These are phyloP conservation scores for Cryptococcus sp. DNA, from an alignment of 1,284 basidiomycete species.

Conservation along the genomic window DNA sequence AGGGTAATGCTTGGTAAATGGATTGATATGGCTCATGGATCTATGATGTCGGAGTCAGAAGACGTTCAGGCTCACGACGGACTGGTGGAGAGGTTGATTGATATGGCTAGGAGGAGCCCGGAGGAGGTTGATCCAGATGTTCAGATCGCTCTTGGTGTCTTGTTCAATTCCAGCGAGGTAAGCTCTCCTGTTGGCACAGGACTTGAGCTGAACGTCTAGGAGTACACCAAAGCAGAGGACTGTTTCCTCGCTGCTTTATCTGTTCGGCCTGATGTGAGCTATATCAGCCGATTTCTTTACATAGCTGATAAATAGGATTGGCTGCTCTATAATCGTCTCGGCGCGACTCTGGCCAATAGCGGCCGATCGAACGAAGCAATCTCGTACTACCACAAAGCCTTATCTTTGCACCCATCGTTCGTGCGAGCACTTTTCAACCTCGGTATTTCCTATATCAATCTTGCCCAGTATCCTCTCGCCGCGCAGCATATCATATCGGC, in stretches of 20 bases:
- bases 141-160: conserved; percentile 88
- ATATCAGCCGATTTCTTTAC: background rate
- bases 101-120: conserved; percentile 46
- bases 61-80: conserved; percentile 5
- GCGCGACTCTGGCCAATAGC: conserved; percentile 91
- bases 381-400: conserved; percentile 81
- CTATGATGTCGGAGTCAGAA: conserved; percentile 1
- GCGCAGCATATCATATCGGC: conserved; percentile 81
- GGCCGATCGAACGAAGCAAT: conserved; percentile 79
- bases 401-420: conserved; percentile 87
- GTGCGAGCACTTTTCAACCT: conserved; percentile 92
- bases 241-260: conserved; percentile 88
- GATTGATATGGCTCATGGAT: conserved; percentile 51
- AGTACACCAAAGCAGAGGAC: conserved; percentile 87
- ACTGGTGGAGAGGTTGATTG: conserved; percentile 44
- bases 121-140: conserved; percentile 82
- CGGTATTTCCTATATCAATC: conserved; percentile 83
- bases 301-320: conserved; percentile 63
- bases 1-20: conserved; percentile 78
- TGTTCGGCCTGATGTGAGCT: conserved; percentile 74
- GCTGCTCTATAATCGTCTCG: conserved; percentile 91
- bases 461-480: conserved; percentile 78
- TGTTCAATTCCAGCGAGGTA: conserved; percentile 88
- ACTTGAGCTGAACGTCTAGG: conserved; percentile 51
- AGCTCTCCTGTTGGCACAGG: conserved; percentile 12